Conservation (phyloP, 2,329 filamentous ascomycete genomes). For the Ophiostoma novo-ulmi region DNA sequence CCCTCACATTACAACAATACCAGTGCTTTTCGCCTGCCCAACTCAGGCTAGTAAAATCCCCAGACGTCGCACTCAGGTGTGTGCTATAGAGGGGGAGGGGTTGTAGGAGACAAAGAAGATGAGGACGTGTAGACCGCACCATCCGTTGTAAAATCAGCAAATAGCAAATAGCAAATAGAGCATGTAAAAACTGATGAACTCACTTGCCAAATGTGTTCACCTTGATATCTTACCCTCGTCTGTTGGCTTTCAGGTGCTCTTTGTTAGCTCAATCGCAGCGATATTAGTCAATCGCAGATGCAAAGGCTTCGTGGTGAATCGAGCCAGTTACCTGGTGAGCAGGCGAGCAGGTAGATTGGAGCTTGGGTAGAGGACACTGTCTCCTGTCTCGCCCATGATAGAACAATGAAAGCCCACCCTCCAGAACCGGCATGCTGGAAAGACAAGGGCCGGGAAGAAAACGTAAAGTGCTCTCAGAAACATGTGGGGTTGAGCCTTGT, state of each 20-base stretch:
- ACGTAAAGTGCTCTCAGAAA: neutral
- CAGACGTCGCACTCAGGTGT: neutral
- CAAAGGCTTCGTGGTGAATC: neutral
- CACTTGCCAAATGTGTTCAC: neutral
- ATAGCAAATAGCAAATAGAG: neutral
- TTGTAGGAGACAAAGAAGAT: neutral
- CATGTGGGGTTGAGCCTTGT: conserved; percentile 3
- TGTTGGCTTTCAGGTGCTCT: neutral
- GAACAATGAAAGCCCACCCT: neutral
- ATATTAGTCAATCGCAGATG: neutral
- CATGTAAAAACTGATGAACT: neutral
- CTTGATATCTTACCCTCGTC: neutral
- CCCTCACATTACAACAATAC: neutral
- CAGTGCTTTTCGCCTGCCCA: neutral
- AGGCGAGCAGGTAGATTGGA: neutral
- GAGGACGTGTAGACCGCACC: neutral
- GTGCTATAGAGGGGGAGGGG: conserved; percentile 1
- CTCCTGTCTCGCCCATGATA: neutral
- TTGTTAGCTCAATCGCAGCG: neutral
- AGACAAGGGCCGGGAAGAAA: neutral
- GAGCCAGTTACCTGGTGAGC: neutral
- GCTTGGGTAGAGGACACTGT: neutral
- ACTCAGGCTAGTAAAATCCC: neutral
- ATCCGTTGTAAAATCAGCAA: neutral
- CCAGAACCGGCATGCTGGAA: neutral